These are phyloP conservation scores for Hydnum rufescens DNA, from an alignment of 768 basidiomycete species.

Conservation along the genomic window DNA sequence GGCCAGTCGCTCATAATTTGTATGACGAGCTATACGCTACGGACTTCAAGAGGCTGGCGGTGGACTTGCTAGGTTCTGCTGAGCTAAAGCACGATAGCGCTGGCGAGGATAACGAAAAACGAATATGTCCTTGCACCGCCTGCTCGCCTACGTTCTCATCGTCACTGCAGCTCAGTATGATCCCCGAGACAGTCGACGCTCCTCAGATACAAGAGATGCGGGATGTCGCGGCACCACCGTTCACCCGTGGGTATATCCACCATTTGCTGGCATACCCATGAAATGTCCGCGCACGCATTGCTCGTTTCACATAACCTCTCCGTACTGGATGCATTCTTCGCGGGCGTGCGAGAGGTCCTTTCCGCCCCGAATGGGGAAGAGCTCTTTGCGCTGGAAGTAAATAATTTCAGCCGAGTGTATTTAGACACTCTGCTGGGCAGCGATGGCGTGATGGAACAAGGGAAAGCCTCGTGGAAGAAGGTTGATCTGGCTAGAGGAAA, in stretches of 20 bases:
- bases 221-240: constrained; percentile 3
- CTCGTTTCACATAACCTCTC: constrained; percentile 58
- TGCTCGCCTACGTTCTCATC: constrained; percentile 14
- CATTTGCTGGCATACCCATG: constrained; percentile 76
- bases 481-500: constrained; percentile 58
- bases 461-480: constrained; percentile 34
- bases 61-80: constrained; percentile 21
- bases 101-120: not conserved
- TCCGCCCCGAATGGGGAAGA: not conserved
- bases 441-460: constrained; percentile 29
- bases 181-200: constrained; percentile 1
- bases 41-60: constrained; percentile 40
- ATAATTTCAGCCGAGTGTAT: constrained; percentile 30
- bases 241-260: constrained; percentile 38
- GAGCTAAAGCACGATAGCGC: constrained; percentile 15
- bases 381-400: constrained; percentile 24
- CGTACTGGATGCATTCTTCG: constrained; percentile 45
- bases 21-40: constrained; percentile 36
- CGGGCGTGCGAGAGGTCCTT: constrained; percentile 27
- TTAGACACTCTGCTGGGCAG: constrained; percentile 19
- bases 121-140: constrained; percentile 13
- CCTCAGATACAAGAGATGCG: not conserved
- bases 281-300: constrained; percentile 69
- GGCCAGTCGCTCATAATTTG: constrained; percentile 48
- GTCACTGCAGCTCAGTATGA: not conserved